Evolutionary conservation across 768 basidiomycete genomes (phyloP).

Genomic region (Termitomyces titanicus): DNA sequence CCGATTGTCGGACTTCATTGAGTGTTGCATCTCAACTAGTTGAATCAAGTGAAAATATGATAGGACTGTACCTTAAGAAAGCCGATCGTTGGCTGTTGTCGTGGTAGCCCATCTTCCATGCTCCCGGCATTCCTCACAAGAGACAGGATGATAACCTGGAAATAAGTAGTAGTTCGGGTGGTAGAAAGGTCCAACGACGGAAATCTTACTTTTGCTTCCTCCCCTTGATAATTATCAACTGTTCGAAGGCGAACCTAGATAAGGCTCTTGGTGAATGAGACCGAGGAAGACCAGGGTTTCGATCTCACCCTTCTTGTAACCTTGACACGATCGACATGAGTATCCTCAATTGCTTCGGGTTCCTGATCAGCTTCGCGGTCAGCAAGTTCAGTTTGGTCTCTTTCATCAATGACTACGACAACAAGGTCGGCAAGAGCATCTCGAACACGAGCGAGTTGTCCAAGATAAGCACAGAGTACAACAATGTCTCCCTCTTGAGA

Average conservation of each 20-base stretch:
- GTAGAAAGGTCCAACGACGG: background rate
- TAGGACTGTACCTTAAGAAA: slow-evolving; percentile 57
- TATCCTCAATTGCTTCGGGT: slow-evolving; percentile 16
- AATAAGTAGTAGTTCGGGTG: background rate
- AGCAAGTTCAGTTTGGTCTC: slow-evolving; percentile 59
- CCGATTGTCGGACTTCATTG: slow-evolving; percentile 46
- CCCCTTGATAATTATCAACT: slow-evolving; percentile 77
- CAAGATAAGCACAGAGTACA: slow-evolving; percentile 44
- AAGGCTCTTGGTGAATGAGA: background rate
- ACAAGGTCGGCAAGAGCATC: slow-evolving; percentile 41
- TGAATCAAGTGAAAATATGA: background rate
- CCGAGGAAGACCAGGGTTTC: background rate
- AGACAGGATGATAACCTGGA: slow-evolving; percentile 65
- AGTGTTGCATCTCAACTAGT: background rate
- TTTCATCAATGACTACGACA: slow-evolving; percentile 64
- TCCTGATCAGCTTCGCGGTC: slow-evolving; percentile 42
- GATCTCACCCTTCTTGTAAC: slow-evolving; percentile 50
- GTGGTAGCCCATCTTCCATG: slow-evolving; percentile 30
- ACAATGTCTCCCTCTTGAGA: slow-evolving; percentile 45
- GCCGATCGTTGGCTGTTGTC: slow-evolving; percentile 47
- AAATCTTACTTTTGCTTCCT: slow-evolving; percentile 51
- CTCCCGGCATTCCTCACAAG: slow-evolving; percentile 67
- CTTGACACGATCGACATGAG: slow-evolving; percentile 40
- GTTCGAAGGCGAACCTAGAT: slow-evolving; percentile 64
- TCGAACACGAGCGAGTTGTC: slow-evolving; percentile 38